Percentiles rank a stretch among this genome's conserved stretches.
Conservation (phyloP, 73 alveolate genomes). For the Blepharisma stoltei region DNA sequence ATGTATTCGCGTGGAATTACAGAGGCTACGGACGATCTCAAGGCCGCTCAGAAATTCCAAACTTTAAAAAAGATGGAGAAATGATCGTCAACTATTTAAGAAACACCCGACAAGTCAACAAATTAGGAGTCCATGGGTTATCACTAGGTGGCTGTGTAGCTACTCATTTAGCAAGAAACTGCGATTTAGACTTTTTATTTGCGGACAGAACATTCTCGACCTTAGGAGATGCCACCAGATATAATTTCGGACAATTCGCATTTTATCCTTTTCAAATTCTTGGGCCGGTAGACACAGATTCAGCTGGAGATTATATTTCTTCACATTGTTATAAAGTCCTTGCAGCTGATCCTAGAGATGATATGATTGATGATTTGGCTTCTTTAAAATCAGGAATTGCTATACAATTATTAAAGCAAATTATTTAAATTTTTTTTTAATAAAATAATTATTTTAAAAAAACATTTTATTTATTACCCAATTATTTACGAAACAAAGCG, state of each 20-base stretch:
- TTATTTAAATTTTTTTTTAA: no score
- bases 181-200: conserved; percentile 6
- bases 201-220: conserved; percentile 31
- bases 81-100: not conserved
- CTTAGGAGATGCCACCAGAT: not conserved
- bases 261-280: conserved; percentile 2
- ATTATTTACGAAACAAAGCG: not conserved
- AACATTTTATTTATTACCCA: no score
- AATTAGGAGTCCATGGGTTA: conserved; percentile 29
- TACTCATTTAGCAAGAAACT: conserved; percentile 28
- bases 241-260: conserved; percentile 29
- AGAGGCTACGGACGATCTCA: conserved; percentile 36
- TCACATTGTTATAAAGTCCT: conserved; percentile 27
- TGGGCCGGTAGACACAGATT: not conserved
- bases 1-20: conserved; percentile 21
- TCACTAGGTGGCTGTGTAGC: conserved; percentile 35
- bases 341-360: conserved; percentile 27
- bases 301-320: conserved; percentile 20
- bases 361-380: conserved; percentile 24
- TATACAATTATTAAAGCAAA: no score
- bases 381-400: conserved; percentile 31
- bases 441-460: no score
- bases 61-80: conserved; percentile 22
- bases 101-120: not conserved
- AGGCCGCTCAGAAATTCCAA: conserved; percentile 16